Evolutionary conservation across 345 rosid species (phyloP).

Genomic region (Populus deltoides): DNA sequence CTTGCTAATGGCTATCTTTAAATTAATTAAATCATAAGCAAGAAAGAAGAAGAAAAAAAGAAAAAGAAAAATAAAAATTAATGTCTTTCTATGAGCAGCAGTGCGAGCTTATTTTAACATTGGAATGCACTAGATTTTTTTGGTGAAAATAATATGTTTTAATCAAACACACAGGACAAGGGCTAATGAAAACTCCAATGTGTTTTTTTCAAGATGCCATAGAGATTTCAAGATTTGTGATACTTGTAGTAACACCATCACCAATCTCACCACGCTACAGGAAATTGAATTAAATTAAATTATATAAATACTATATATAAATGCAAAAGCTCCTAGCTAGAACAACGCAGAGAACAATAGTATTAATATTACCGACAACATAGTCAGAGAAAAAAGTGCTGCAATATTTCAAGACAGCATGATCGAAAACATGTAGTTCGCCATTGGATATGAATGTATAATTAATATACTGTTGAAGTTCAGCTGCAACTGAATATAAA

Average conservation of each 20-base stretch:
- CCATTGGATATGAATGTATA: neutral
- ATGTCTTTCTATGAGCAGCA: neutral
- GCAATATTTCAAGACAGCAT: neutral
- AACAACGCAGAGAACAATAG: neutral
- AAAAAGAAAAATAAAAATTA: too few relatives aligned
- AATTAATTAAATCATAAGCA: too few relatives aligned
- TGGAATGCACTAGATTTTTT: conserved; percentile 13
- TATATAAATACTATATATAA: neutral
- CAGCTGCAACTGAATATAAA: too few relatives aligned
- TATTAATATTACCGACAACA: neutral
- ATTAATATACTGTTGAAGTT: neutral
- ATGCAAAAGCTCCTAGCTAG: neutral
- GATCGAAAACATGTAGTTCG: neutral
- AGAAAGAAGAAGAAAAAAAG: neutral
- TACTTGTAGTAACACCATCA: conserved; percentile 5
- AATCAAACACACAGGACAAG: neutral
- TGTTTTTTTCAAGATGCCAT: neutral
- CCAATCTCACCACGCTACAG: neutral
- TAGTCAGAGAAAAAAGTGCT: neutral
- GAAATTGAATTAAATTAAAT: neutral
- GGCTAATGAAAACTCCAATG: neutral
- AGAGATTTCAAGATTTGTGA: conserved; percentile 11
- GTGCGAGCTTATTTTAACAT: neutral
- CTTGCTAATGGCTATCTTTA: too few relatives aligned
- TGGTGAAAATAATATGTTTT: neutral